Conservation (phyloP, 1,284 basidiomycete genomes). For the Tremellales sp. region DNA sequence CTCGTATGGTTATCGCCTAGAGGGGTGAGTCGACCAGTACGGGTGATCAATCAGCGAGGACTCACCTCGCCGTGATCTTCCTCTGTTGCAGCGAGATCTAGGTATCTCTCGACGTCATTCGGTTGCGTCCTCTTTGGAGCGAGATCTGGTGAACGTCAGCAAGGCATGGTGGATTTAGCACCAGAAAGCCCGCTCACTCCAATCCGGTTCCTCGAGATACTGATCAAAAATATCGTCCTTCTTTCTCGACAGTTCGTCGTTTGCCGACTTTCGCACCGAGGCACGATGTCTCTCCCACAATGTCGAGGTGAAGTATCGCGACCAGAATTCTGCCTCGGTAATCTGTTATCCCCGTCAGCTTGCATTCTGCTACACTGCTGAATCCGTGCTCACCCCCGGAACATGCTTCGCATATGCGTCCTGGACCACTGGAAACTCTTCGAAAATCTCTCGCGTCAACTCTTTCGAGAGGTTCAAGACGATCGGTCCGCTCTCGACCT, state of each 20-base stretch:
- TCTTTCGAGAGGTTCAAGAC: conserved; percentile 80
- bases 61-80: conserved; percentile 86
- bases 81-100: conserved; percentile 81
- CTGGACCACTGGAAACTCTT: conserved; percentile 92
- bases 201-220: conserved; percentile 91
- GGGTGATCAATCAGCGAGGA: background rate
- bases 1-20: conserved; percentile 78
- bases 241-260: conserved; percentile 68
- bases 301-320: conserved; percentile 90
- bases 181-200: conserved; percentile 58
- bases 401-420: conserved; percentile 92
- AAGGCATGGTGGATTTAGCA: too few species aligned
- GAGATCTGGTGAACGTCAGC: conserved; percentile 56
- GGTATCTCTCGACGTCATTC: conserved; percentile 68
- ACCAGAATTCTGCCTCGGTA: conserved; percentile 90
- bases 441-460: conserved; percentile 91
- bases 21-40: background rate
- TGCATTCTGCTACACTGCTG: background rate
- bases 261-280: conserved; percentile 63
- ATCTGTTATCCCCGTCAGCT: conserved; percentile 54
- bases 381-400: conserved; percentile 52
- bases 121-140: conserved; percentile 70
- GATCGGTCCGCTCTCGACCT: conserved; percentile 31
- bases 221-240: conserved; percentile 93
- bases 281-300: conserved; percentile 93